phyloP scores from a whole-genome alignment of 352 stramenopile genomes.

The Pythium insidiosum region DNA sequence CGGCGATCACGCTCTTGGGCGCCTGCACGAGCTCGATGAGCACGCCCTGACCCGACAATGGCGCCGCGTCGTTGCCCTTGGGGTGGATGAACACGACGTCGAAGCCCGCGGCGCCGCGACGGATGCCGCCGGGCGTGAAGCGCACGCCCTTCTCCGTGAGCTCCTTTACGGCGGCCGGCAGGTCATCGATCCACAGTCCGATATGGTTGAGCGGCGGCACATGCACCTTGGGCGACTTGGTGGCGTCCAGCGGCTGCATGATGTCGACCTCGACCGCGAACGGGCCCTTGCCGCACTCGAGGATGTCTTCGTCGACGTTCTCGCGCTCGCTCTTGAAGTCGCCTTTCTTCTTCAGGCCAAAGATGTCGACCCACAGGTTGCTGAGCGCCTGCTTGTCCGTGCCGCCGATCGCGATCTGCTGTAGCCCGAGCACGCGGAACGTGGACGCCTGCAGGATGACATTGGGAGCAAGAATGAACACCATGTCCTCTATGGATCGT shows the following conservation, averaged over 20 bases:
- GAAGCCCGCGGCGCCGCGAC: constrained; percentile 94
- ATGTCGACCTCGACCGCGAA: constrained; percentile 97
- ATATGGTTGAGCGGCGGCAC: constrained; percentile 97
- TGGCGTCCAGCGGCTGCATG: constrained; percentile 95
- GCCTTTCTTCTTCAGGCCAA: constrained; percentile 65
- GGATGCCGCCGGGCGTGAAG: constrained; percentile 97
- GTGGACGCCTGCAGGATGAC: constrained; percentile 29
- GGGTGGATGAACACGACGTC: constrained; percentile 98
- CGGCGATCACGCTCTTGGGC: constrained; percentile 87
- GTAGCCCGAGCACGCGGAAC: constrained; percentile 94
- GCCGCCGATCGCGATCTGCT: constrained; percentile 96
- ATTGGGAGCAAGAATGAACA: neutral
- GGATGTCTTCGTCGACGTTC: constrained; percentile 98
- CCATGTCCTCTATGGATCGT: too few species aligned
- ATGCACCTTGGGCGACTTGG: constrained; percentile 93
- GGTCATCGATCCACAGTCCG: constrained; percentile 96
- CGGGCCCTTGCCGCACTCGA: constrained; percentile 87
- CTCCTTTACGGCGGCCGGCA: constrained; percentile 88
- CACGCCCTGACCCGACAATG: constrained; percentile 91
- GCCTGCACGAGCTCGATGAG: constrained; percentile 97
- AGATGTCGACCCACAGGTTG: constrained; percentile 78
- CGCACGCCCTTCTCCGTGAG: constrained; percentile 89
- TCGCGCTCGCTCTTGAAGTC: constrained; percentile 84
- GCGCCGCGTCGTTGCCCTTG: constrained; percentile 91
- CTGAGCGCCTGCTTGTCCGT: constrained; percentile 84